Percentiles rank a stretch among this genome's conserved stretches.
phyloP scores from a whole-genome alignment of 2,329 filamentous ascomycete genomes.

The Mycosphaerella arachidis region DNA sequence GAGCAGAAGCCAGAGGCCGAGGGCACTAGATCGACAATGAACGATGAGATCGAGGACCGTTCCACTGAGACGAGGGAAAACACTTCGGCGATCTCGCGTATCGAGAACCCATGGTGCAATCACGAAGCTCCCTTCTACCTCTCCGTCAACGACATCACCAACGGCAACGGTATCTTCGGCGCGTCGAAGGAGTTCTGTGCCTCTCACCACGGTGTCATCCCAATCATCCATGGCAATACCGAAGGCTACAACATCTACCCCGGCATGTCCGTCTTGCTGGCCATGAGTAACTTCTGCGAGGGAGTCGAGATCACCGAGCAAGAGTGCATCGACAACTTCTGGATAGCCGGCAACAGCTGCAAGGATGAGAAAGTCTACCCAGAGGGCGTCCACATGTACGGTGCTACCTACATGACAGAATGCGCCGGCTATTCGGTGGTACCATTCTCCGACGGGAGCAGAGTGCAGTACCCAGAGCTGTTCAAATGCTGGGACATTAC shows the following conservation, averaged over 20 bases:
- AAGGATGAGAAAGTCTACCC: neutral
- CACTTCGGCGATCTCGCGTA: no score
- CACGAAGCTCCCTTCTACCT: neutral
- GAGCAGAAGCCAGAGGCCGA: neutral
- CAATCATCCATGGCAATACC: neutral
- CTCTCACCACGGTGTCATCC: neutral
- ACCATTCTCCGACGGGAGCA: neutral
- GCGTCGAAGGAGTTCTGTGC: neutral
- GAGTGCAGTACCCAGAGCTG: neutral
- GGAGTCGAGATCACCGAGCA: neutral
- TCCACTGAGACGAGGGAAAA: no score
- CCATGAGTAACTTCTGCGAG: neutral
- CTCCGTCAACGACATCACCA: neutral
- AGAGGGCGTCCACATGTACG: neutral
- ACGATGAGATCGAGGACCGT: no score
- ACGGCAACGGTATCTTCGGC: neutral
- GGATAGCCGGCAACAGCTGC: neutral
- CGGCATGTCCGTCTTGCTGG: neutral
- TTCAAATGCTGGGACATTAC: neutral
- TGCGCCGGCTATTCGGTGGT: neutral
- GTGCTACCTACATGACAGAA: neutral
- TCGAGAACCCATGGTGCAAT: neutral
- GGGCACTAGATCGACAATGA: no score
- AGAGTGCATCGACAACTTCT: neutral
- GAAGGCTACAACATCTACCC: neutral